phyloP scores from a whole-genome alignment of 164 flowering plant species.

The Echeveria elegans region DNA sequence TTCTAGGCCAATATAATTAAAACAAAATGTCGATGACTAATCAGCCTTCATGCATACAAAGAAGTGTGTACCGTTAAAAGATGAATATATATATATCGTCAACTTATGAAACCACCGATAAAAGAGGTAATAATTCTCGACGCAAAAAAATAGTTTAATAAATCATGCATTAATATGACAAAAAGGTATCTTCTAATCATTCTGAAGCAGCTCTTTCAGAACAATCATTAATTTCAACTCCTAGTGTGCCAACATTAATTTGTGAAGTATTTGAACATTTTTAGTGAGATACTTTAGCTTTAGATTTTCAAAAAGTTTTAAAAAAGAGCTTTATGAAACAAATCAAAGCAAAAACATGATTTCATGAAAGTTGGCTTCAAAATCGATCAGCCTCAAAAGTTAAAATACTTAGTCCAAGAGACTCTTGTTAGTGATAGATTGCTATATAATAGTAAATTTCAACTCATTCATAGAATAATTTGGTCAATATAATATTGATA shows the following conservation, averaged over 20 bases:
- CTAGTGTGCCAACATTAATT: too few species aligned
- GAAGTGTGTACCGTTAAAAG: too few species aligned
- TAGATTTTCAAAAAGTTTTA: background rate
- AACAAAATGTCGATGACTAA: background rate
- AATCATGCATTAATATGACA: too few species aligned
- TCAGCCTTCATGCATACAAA: background rate
- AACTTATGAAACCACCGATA: too few species aligned
- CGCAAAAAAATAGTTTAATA: too few species aligned
- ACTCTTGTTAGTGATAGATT: background rate
- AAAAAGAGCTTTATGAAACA: background rate
- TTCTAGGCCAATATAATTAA: too few species aligned
- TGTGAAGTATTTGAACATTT: background rate
- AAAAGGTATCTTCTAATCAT: too few species aligned
- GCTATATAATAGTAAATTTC: too few species aligned
- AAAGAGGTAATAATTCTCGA: too few species aligned
- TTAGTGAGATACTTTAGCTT: background rate
- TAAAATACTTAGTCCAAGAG: background rate
- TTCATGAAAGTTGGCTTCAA: background rate
- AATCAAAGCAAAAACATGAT: background rate
- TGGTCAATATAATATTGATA: conserved; percentile 4
- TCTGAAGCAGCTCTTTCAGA: too few species aligned
- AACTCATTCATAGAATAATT: background rate
- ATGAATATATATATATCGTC: too few species aligned
- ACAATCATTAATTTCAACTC: too few species aligned
- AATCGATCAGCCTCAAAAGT: background rate